Percentiles rank a stretch among this genome's conserved stretches.
Conservation (phyloP, 2,329 filamentous ascomycete genomes). For the Cercospora sojina region DNA sequence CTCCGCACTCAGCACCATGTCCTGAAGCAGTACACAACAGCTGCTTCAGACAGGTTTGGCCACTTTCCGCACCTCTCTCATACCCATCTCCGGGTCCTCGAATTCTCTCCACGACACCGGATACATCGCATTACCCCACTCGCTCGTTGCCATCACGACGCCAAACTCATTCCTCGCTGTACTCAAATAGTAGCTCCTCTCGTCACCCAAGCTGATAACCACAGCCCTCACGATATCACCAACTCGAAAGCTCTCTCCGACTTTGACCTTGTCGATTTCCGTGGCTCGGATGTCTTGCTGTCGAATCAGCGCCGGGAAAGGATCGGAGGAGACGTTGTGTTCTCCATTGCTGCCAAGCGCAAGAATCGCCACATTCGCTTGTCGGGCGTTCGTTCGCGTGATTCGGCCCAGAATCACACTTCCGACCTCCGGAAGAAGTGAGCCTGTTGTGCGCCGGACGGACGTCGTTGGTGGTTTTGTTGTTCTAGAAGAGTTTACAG, state of each 20-base stretch:
- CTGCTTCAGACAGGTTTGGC: constrained; percentile 77
- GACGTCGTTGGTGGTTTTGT: constrained; percentile 44
- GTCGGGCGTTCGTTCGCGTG: constrained; percentile 77
- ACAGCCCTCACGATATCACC: constrained; percentile 87
- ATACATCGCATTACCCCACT: constrained; percentile 85
- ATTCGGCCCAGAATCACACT: constrained; percentile 81
- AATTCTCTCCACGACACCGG: constrained; percentile 96
- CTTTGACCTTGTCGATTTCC: constrained; percentile 91
- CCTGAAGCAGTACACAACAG: background rate
- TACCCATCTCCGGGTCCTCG: constrained; percentile 74
- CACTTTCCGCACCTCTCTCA: constrained; percentile 81
- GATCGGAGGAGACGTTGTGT: constrained; percentile 29
- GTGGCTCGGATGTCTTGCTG: constrained; percentile 87
- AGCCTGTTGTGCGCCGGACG: constrained; percentile 54
- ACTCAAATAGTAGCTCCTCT: constrained; percentile 91
- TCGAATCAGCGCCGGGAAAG: constrained; percentile 38
- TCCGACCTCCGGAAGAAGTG: constrained; percentile 81
- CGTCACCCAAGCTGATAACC: constrained; percentile 83
- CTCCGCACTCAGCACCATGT: background rate
- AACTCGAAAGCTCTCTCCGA: constrained; percentile 86
- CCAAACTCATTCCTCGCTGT: constrained; percentile 90
- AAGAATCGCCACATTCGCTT: constrained; percentile 82
- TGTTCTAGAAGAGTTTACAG: constrained; percentile 68
- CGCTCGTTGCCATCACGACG: constrained; percentile 88
- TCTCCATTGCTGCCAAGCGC: constrained; percentile 63